These are phyloP conservation scores for Euphrasia confusa DNA, from an alignment of 257 asterid genomes.

Conservation along the genomic window DNA sequence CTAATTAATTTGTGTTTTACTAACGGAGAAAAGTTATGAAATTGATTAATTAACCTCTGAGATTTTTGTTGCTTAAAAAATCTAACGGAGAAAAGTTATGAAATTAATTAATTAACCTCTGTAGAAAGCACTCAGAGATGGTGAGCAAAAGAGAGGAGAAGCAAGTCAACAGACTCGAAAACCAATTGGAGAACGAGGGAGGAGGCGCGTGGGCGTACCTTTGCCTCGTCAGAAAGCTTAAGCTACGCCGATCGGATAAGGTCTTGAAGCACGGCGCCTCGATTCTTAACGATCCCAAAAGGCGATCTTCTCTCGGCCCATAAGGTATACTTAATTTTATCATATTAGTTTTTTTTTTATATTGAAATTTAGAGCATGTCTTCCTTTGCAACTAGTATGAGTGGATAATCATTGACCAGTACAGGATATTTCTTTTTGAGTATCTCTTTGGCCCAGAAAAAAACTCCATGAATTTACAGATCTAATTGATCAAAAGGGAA, in stretches of 20 bases:
- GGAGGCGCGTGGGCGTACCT: slow-evolving; percentile 98
- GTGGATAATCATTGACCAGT: too few species aligned
- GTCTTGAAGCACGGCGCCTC: slow-evolving; percentile 65
- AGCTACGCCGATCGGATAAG: slow-evolving; percentile 83
- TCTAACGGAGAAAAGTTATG: too few species aligned
- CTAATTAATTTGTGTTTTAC: too few species aligned
- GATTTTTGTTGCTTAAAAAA: too few species aligned
- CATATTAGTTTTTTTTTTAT: too few species aligned
- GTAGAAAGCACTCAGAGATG: slow-evolving; percentile 53
- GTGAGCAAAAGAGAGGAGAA: slow-evolving; percentile 93
- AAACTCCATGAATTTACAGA: slow-evolving; percentile 1
- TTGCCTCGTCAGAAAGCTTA: slow-evolving; percentile 80
- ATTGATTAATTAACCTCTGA: too few species aligned
- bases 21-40: too few species aligned
- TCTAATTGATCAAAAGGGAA: not conserved
- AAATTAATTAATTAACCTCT: too few species aligned
- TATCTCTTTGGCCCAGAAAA: too few species aligned
- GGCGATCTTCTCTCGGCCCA: slow-evolving; percentile 86
- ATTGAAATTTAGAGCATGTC: too few species aligned
- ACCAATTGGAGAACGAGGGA: slow-evolving; percentile 90
- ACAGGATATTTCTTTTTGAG: not conserved
- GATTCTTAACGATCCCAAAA: slow-evolving; percentile 64
- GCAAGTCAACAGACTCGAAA: slow-evolving; percentile 73
- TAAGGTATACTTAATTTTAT: slow-evolving; percentile 44
- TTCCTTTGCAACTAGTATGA: too few species aligned